Evolutionary conservation across 768 basidiomycete species (phyloP).

Genomic region (Exidia glandulosa): DNA sequence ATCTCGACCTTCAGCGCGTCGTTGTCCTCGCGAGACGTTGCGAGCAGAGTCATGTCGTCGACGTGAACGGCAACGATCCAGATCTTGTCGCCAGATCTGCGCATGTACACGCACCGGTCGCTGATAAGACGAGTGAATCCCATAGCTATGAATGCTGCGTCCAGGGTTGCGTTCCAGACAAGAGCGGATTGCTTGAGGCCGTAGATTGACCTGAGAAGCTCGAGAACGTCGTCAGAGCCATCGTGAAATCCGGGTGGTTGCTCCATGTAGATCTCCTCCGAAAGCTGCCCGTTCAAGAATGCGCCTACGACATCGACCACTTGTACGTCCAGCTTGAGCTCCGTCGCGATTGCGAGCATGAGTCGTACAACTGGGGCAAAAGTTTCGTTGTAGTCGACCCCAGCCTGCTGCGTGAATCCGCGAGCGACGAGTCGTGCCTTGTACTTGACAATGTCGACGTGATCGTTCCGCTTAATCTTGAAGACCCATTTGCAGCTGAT

Average conservation of each 20-base stretch:
- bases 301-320: slow-evolving; percentile 21
- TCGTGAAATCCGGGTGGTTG: slow-evolving; percentile 16
- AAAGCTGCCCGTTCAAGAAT: slow-evolving; percentile 18
- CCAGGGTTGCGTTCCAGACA: slow-evolving; percentile 7
- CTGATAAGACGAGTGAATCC: slow-evolving; percentile 5
- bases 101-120: slow-evolving; percentile 6
- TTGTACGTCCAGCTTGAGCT: slow-evolving; percentile 17
- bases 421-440: slow-evolving; percentile 4
- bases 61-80: slow-evolving; percentile 14
- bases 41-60: slow-evolving; percentile 22
- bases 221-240: not conserved
- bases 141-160: slow-evolving; percentile 2
- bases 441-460: slow-evolving; percentile 1
- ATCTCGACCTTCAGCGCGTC: slow-evolving; percentile 15
- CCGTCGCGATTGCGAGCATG: not conserved
- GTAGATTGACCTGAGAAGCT: not conserved
- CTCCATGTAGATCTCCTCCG: slow-evolving; percentile 24
- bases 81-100: not conserved
- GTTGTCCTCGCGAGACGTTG: slow-evolving; percentile 9
- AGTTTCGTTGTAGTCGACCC: slow-evolving; percentile 2
- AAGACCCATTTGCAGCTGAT: not conserved
- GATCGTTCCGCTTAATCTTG: not conserved
- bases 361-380: slow-evolving; percentile 2
- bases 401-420: not conserved
- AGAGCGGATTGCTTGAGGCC: slow-evolving; percentile 7